These are phyloP conservation scores for Brasenia schreberi DNA, from an alignment of 164 flowering plant genomes.

Conservation along the genomic window DNA sequence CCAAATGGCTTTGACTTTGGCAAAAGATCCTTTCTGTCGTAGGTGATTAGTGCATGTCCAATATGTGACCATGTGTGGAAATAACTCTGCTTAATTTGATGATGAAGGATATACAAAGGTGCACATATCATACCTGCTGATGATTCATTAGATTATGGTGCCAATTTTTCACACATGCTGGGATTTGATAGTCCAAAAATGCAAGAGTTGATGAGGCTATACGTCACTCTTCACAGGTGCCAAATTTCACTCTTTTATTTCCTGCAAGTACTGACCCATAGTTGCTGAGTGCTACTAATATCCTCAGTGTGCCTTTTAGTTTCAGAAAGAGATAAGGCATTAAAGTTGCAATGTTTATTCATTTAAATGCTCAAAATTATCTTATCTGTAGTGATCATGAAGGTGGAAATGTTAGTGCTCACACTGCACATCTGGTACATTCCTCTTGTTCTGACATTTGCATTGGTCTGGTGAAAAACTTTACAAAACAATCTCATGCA, in stretches of 20 bases:
- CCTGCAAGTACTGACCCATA: not conserved
- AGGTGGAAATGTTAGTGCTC: conserved; percentile 99
- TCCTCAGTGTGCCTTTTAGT: too few relatives aligned
- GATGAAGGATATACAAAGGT: conserved; percentile 65
- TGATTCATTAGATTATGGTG: conserved; percentile 88
- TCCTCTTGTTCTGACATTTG: not conserved
- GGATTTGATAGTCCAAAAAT: conserved; percentile 84
- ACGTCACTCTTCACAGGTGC: conserved; percentile 85
- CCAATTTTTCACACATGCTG: conserved; percentile 87
- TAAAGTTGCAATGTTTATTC: not conserved
- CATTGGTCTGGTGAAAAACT: too few relatives aligned
- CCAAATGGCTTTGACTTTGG: too few relatives aligned
- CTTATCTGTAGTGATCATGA: conserved; percentile 81
- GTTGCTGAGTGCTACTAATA: too few relatives aligned
- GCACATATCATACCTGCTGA: conserved; percentile 53
- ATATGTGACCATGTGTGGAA: not conserved
- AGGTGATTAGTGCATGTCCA: too few relatives aligned
- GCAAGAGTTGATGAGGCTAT: conserved; percentile 97
- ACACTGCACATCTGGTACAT: conserved; percentile 92
- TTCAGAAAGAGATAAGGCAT: too few relatives aligned
- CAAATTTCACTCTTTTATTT: conserved; percentile 5
- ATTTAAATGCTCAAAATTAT: not conserved
- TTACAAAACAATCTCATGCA: too few relatives aligned
- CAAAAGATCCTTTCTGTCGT: too few relatives aligned
- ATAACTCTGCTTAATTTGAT: not conserved